phyloP scores from a whole-genome alignment of 148 eudicot species.

The Nepenthes mirabilis region DNA sequence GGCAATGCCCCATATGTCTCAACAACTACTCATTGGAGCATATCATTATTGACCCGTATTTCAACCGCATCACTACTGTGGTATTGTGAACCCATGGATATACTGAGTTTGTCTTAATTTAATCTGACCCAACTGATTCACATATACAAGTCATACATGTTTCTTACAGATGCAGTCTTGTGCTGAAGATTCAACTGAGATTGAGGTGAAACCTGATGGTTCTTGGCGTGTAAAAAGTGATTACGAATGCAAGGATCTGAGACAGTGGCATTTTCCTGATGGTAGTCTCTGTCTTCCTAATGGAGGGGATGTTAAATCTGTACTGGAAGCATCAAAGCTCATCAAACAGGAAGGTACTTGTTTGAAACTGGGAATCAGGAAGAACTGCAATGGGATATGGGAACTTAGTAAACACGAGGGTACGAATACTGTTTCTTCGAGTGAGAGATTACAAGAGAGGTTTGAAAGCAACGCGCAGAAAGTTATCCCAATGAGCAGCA shows the following conservation, averaged over 20 bases:
- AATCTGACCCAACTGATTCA: background rate
- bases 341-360: conserved; percentile 41
- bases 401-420: conserved; percentile 51
- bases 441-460: conserved; percentile 24
- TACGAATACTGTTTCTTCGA: conserved; percentile 27
- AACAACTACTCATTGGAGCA: conserved; percentile 81
- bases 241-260: conserved; percentile 37
- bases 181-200: conserved; percentile 81
- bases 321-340: conserved; percentile 32
- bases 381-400: conserved; percentile 50
- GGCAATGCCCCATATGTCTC: conserved; percentile 95
- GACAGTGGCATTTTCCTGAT: conserved; percentile 58
- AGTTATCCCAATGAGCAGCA: conserved; percentile 53
- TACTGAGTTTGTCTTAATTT: background rate
- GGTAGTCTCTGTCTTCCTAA: conserved; percentile 29
- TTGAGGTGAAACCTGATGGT: conserved; percentile 95
- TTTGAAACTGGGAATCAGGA: conserved; percentile 52
- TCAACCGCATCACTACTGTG: conserved; percentile 74
- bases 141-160: background rate
- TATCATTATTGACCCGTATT: conserved; percentile 83
- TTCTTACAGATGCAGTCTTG: conserved; percentile 48
- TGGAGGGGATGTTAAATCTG: conserved; percentile 22
- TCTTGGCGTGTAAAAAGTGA: conserved; percentile 89
- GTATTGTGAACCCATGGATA: conserved; percentile 19
- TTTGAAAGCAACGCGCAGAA: conserved; percentile 21